phyloP scores from a whole-genome alignment of 2,329 filamentous ascomycete species.

The Apiospora arundinis region DNA sequence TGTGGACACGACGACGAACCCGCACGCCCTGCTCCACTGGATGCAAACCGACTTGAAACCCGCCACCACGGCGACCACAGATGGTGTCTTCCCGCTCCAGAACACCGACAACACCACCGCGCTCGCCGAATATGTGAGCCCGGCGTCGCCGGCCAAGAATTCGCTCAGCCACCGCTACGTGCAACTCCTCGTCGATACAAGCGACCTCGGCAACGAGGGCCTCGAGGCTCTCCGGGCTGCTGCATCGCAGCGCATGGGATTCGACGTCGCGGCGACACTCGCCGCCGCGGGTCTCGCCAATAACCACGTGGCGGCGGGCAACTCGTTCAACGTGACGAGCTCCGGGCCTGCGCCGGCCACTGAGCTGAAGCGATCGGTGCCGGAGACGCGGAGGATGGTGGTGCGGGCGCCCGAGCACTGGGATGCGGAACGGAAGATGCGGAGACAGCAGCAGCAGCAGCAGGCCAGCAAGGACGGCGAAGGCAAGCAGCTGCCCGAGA shows the following conservation, averaged over 20 bases:
- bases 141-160: constrained; percentile 45
- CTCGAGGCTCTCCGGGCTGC: constrained; percentile 38
- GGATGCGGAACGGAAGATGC: constrained; percentile 1
- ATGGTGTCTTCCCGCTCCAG: constrained; percentile 1
- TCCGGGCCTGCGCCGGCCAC: constrained; percentile 34
- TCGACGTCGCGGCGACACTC: constrained; percentile 41
- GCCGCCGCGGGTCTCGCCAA: constrained; percentile 37
- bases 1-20: not conserved
- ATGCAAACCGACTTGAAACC: constrained; percentile 21
- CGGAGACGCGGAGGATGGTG: constrained; percentile 5
- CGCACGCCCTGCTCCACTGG: constrained; percentile 20
- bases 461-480: not conserved
- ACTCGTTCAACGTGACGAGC: constrained; percentile 48
- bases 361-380: not conserved
- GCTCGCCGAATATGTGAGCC: constrained; percentile 43
- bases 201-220: constrained; percentile 32
- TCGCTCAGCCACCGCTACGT: constrained; percentile 49
- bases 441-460: not conserved
- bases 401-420: not conserved
- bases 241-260: constrained; percentile 39
- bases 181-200: constrained; percentile 48
- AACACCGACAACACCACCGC: constrained; percentile 34
- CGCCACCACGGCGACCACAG: constrained; percentile 29
- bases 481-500: not conserved
- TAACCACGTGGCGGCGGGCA: constrained; percentile 43